phyloP scores from a whole-genome alignment of 1,284 basidiomycete genomes.

The Grifola frondosa region DNA sequence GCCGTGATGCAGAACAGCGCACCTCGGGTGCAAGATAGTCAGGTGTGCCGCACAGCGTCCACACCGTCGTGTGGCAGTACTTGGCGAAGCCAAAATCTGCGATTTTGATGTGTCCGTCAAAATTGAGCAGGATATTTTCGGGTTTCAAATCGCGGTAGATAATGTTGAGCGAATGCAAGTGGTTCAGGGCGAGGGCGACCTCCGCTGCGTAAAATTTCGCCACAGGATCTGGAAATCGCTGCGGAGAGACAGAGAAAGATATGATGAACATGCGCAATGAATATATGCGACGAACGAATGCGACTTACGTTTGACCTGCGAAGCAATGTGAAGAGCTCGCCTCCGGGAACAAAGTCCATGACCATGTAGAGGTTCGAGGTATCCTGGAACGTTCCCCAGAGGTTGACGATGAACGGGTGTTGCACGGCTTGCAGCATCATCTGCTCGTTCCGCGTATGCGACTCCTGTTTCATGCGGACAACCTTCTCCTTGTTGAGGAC shows the following conservation, averaged over 20 bases:
- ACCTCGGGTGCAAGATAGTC: constrained; percentile 95
- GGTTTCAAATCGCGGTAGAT: constrained; percentile 98
- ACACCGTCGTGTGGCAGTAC: constrained; percentile 85
- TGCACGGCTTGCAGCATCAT: constrained; percentile 87
- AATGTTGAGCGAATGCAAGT: constrained; percentile 88
- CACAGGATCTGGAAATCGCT: constrained; percentile 98
- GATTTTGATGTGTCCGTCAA: constrained; percentile 97
- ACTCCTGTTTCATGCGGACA: constrained; percentile 94
- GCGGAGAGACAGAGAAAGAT: no score
- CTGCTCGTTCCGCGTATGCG: constrained; percentile 97
- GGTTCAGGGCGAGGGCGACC: constrained; percentile 92
- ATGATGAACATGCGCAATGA: background rate
- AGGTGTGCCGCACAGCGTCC: constrained; percentile 97
- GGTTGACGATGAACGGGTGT: constrained; percentile 96
- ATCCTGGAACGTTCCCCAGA: constrained; percentile 98
- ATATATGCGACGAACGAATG: background rate
- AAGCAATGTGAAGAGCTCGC: constrained; percentile 91
- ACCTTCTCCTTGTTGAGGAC: constrained; percentile 94
- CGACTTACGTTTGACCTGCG: constrained; percentile 82
- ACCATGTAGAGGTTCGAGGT: constrained; percentile 97
- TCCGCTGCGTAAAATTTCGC: constrained; percentile 99
- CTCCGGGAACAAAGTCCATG: constrained; percentile 99
- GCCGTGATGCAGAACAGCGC: background rate
- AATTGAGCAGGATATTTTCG: constrained; percentile 92
- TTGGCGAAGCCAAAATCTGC: constrained; percentile 99